Evolutionary conservation across 2,329 filamentous ascomycete genomes (phyloP), one percentile per base, ranked within the genome.

Genomic region (Pseudopyrenochaeta lycopersici): DNA sequence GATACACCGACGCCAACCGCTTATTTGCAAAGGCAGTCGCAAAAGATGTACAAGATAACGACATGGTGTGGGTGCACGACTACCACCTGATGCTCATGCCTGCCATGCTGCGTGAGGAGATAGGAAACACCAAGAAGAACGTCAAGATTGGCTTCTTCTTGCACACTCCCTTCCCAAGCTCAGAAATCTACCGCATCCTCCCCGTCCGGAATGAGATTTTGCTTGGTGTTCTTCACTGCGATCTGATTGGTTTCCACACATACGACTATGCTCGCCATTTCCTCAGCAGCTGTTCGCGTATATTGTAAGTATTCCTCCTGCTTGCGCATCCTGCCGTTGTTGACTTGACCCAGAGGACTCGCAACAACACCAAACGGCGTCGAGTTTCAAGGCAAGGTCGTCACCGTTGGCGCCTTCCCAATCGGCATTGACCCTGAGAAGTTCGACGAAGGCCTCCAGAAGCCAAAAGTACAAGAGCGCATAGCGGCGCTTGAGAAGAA

Each of bases 231-330:
- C 83, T 99, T 30, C 90, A 96, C 74, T 97, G 94, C 80, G 95
- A 98, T 74, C 81, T 99, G 54, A 92, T 98, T 71, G 95, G 95
- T 29, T 98, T 99, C 82, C 95, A 99, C 78, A 99, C 95, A 23
- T 98, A 97, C 80, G 94, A 98, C 79, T 99, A 99, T 72, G 94
- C 93, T n/a, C 86, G 95, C 46, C 95, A 99, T 78, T 99, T 98
- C 80, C 80, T 99, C 63, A 97, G 92, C 79, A 94, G 91, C 73
- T 98, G 95, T 79, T 94, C 92, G n/a, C 89, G 94, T 62, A 95
- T 98, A 63, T 83, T 97, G 82, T 90, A 81, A 75, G 85, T 77
- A 32, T 29, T 6, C 9, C 3, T 7, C 1, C 10, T 20, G 7
- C 2, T 9, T 23, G 33, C n/a, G 7, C 6, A 23, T 21, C n/a